Base-by-base conservation (phyloP, 257 asterid species). In the Solanum pennellii region DNA sequence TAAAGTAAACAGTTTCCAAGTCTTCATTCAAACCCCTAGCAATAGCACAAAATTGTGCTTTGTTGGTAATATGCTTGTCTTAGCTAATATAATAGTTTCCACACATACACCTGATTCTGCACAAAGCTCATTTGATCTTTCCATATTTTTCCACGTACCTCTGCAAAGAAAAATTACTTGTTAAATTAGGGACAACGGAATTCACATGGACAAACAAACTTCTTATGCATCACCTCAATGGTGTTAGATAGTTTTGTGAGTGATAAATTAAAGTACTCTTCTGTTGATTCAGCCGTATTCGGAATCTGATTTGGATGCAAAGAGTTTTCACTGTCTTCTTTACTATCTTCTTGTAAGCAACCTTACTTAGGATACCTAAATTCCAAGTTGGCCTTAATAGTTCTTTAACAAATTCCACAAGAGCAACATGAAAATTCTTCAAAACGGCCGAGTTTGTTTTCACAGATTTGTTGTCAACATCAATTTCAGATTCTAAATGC, bases 301-400 rank as follows among this genome's bases (percentile, higher is more conserved):
- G 97, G 99, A 85, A 95, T 89, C 88, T 93, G 95, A 83, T 93
- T 87, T 18, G 94, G 91, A 60, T 91, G 93, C 72, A 95, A 75
- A 45, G 99, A 86, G 88, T 91, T 87, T 79, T 94, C 82, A 90
- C 95, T 29, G 96, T 86, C 89, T 93, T 95, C 92, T 92, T 97
- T 39, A 95, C 98, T 75, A 97, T 91, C 86, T 86, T 39, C 89
- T 97, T 97, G 91, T 93, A 92, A 89, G 95, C 98, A 89, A 92
- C 98, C 89, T 92, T 94, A 49, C 94, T 95, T 89, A 95, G 82
- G 86, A 91, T 88, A 41, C 99, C 98, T 83, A 91, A 90, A 3
- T 89, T 91, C 99, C 98, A 97, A 42, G 94, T 90, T 84, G 98
- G 99, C 88, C 86, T 94, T 87, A 97, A 87, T 91, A 97, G 89